Conservation (phyloP, 805 yeast species). For the Kodamaea restingae region DNA sequence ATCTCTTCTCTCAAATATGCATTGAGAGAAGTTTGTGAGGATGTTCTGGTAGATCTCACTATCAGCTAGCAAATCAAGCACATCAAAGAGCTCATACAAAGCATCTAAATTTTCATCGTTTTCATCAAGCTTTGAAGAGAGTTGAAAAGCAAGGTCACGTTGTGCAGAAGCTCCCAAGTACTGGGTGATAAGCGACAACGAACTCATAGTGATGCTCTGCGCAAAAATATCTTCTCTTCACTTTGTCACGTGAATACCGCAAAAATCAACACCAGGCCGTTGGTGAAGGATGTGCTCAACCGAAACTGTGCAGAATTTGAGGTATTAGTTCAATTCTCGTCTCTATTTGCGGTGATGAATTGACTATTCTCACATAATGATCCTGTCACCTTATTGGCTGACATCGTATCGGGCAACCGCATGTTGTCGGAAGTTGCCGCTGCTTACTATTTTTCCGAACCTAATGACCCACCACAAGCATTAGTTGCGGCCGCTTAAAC, state of each 20-base stretch:
- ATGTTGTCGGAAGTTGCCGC: no score
- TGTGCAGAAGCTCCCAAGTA: conserved; percentile 20
- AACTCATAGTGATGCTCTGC: conserved; percentile 4
- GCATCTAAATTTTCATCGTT: conserved; percentile 16
- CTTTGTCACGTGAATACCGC: conserved; percentile 5
- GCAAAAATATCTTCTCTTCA: neutral
- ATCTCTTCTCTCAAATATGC: conserved; percentile 4
- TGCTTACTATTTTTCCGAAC: no score
- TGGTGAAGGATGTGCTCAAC: no score
- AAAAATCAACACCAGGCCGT: no score
- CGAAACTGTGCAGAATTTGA: no score
- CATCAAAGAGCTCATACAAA: conserved; percentile 26
- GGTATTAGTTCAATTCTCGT: no score
- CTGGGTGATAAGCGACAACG: conserved; percentile 21
- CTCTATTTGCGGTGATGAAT: no score
- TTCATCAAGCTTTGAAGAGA: conserved; percentile 16
- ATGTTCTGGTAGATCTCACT: conserved; percentile 8
- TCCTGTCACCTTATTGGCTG: no score
- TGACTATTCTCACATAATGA: no score
- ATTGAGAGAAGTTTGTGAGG: conserved; percentile 6
- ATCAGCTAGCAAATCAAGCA: conserved; percentile 13
- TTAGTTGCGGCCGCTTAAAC: no score
- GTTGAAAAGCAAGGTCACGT: conserved; percentile 17
- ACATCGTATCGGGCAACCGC: no score
- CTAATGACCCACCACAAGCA: no score